A percentile compares a stretch with the other conserved stretches of the same genome.
These are phyloP conservation scores for Neurospora africana DNA, from an alignment of 495 filamentous ascomycete species.

Conservation along the genomic window DNA sequence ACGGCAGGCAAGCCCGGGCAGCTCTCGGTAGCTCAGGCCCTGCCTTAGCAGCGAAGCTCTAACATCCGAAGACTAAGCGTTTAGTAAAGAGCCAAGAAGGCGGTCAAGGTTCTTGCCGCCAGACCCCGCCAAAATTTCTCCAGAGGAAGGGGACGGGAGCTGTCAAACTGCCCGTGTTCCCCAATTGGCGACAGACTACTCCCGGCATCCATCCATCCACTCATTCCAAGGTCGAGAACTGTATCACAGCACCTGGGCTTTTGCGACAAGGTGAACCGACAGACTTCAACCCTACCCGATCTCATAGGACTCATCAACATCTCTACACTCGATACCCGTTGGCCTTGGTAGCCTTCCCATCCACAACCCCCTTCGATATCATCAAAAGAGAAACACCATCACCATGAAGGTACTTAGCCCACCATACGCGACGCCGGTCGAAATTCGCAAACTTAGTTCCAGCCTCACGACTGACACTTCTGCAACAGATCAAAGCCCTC, in stretches of 20 bases:
- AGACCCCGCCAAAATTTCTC: constrained; percentile 27
- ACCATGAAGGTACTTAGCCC: constrained; percentile 29
- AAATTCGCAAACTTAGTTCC: neutral
- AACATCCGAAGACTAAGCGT: neutral
- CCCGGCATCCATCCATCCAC: neutral
- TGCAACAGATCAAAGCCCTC: constrained; percentile 75
- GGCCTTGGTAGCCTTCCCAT: neutral
- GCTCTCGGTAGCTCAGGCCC: neutral
- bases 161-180: neutral
- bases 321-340: neutral
- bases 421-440: neutral
- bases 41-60: neutral
- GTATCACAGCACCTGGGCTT: neutral
- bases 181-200: neutral
- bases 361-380: neutral
- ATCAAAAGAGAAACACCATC: constrained; percentile 11
- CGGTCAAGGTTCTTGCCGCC: constrained; percentile 20
- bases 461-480: constrained; percentile 2
- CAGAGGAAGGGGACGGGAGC: neutral
- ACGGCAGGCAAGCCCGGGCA: neutral
- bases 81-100: constrained; percentile 1
- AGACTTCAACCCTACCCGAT: neutral
- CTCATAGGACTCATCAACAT: neutral
- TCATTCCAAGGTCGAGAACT: neutral
- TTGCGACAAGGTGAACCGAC: neutral